Base-by-base conservation (phyloP, 75 land plant genomes). In the Pseudotsuga menziesii region DNA sequence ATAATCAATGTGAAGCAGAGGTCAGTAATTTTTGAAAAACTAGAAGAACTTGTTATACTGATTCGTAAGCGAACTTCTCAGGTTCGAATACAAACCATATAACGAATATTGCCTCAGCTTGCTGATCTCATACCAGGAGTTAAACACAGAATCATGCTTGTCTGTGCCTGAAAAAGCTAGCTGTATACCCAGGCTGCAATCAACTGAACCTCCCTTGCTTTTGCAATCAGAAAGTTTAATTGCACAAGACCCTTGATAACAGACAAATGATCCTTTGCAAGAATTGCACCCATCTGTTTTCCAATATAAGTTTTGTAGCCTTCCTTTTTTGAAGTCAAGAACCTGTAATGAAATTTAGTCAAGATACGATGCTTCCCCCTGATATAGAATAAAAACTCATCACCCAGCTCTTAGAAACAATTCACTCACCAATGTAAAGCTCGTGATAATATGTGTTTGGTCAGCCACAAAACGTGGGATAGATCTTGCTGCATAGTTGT, bases 81-180 rank as follows among this genome's bases (percentile, higher is more conserved):
- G 92, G 82, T 88, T 85, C 48, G 85, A 80, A 73, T 93, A 96
- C 14, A 96, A 85, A 55, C 81, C 77, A 77, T 82, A 93, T 54
- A 96, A 87, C 15, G 98, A 96, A 76, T 93, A 96, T 78, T 96
- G 96, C 15, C 85, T 86, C 44, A 96, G 88, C 3, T 88, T 91
- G 61, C 73, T 74, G 14, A 93, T 88, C 81, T 96, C 94, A 66
- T 91, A 96, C 98, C 96, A 96, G 12, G 96, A 91, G 78, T 96
- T 96, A 57, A 96, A 78, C 22, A 83, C 94, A 5, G 79, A 77
- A 56, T 88, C 77, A 79, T 91, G 85, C 86, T 88, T 93, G 72
- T 96, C 98, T 27, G 92, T 91, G 32, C 98, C 96, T 16, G 98
- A 91, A 64, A 91, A 96, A 29, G 96, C 84, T n/a, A 90, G 54